A percentile compares a stretch with the other conserved stretches of the same genome.
These are phyloP conservation scores for Eremochloa ophiuroides DNA, from an alignment of 176 grass and related monocot genomes.

Conservation along the genomic window DNA sequence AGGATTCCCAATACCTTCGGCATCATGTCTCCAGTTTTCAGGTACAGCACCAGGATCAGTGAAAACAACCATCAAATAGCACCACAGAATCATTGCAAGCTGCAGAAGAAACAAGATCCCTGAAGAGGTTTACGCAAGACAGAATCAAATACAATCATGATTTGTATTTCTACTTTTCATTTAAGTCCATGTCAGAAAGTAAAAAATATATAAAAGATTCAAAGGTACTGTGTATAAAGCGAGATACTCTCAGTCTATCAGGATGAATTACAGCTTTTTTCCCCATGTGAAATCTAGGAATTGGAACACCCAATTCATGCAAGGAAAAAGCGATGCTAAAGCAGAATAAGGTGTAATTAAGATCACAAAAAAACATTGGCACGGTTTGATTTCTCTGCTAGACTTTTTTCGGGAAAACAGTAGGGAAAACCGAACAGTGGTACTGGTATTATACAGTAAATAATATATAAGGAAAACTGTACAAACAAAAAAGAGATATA, in stretches of 20 bases:
- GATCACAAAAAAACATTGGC: neutral
- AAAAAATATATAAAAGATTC: neutral
- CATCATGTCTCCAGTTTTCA: slow-evolving; percentile 62
- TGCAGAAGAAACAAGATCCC: slow-evolving; percentile 75
- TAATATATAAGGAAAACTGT: neutral
- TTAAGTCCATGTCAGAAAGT: slow-evolving; percentile 18
- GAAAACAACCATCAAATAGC: slow-evolving; percentile 81
- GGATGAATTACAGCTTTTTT: neutral
- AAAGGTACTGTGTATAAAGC: neutral
- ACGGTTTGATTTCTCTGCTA: neutral
- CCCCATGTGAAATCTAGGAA: neutral
- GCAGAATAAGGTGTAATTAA: neutral
- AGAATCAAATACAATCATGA: slow-evolving; percentile 34
- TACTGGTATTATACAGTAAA: neutral
- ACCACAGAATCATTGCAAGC: slow-evolving; percentile 81
- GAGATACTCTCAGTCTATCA: neutral
- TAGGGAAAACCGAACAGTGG: neutral
- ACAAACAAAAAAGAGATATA: neutral
- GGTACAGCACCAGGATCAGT: slow-evolving; percentile 79
- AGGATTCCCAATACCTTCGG: slow-evolving; percentile 44
- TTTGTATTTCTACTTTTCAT: slow-evolving; percentile 22
- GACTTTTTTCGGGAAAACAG: neutral
- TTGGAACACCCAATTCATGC: neutral
- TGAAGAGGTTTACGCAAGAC: slow-evolving; percentile 58
- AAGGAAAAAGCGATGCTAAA: neutral